A percentile compares a stretch with the other conserved stretches of the same genome.
Evolutionary conservation across 768 basidiomycete genomes (phyloP).

Genomic region (Boletus edulis): DNA sequence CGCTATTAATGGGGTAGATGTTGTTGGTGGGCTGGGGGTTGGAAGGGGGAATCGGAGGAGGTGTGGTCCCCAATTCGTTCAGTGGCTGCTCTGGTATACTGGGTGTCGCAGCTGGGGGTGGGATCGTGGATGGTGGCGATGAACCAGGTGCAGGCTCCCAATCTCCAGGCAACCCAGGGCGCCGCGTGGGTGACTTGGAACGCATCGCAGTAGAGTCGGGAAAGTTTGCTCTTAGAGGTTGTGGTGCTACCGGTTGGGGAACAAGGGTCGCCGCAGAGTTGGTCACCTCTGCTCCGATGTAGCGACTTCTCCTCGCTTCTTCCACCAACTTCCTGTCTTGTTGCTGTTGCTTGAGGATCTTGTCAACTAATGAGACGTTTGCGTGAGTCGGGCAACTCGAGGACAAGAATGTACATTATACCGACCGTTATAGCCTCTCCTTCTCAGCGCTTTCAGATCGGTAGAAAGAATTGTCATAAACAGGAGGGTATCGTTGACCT

Average conservation of each 20-base stretch:
- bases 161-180: conserved; percentile 19
- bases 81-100: conserved; percentile 4
- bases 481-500: conserved; percentile 83
- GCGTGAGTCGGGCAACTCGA: conserved; percentile 9
- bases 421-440: conserved; percentile 83
- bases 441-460: conserved; percentile 73
- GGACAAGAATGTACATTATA: neutral
- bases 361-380: conserved; percentile 58
- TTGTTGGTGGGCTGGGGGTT: conserved; percentile 8
- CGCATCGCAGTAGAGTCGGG: conserved; percentile 5
- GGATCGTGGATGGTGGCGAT: conserved; percentile 5
- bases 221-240: conserved; percentile 3
- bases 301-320: conserved; percentile 33
- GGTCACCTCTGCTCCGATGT: conserved; percentile 18
- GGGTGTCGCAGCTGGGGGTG: neutral
- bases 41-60: neutral
- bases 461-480: conserved; percentile 95
- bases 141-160: conserved; percentile 19
- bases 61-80: neutral
- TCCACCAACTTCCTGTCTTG: conserved; percentile 60
- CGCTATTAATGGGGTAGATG: conserved; percentile 6
- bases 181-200: conserved; percentile 20
- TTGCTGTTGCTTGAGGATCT: conserved; percentile 83
- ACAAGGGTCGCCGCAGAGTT: conserved; percentile 1
- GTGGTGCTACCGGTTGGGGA: conserved; percentile 15